Evolutionary conservation across 164 flowering plant species (phyloP).

Genomic region (Tetrastigma voinierianum): DNA sequence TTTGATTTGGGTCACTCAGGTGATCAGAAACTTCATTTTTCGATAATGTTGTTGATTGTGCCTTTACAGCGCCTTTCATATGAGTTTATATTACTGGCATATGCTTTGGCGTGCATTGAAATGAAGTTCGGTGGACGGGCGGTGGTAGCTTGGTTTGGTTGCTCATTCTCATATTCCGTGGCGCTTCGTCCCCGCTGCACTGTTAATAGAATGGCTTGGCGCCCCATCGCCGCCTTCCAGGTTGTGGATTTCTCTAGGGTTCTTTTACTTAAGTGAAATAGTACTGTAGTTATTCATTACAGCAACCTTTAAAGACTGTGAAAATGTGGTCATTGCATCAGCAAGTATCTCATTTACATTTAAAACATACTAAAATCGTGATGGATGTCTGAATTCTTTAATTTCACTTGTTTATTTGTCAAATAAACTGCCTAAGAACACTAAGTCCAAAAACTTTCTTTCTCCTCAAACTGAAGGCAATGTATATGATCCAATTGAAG

Average conservation of each 20-base stretch:
- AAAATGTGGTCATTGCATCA: neutral
- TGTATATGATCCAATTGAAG: no score
- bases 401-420: neutral
- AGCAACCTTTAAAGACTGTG: neutral
- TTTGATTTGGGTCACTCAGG: conserved; percentile 99
- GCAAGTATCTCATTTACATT: no score
- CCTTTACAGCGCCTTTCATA: neutral
- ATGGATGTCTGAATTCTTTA: neutral
- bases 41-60: neutral
- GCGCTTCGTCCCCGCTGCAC: conserved; percentile 88
- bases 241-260: conserved; percentile 30
- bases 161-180: conserved; percentile 76
- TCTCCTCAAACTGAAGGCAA: no score
- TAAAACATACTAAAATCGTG: no score
- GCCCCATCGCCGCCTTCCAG: conserved; percentile 97
- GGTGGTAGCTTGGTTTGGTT: conserved; percentile 71
- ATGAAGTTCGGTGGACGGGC: conserved; percentile 87
- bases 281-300: neutral
- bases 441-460: no score
- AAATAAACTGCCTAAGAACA: no score
- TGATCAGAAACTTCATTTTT: conserved; percentile 27
- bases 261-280: neutral
- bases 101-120: conserved; percentile 6
- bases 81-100: conserved; percentile 5
- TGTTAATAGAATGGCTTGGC: conserved; percentile 97